A percentile compares a stretch with the other conserved stretches of the same genome.
These are phyloP conservation scores for Epichloe sp. DNA, from an alignment of 2,329 filamentous ascomycete species.

Conservation along the genomic window DNA sequence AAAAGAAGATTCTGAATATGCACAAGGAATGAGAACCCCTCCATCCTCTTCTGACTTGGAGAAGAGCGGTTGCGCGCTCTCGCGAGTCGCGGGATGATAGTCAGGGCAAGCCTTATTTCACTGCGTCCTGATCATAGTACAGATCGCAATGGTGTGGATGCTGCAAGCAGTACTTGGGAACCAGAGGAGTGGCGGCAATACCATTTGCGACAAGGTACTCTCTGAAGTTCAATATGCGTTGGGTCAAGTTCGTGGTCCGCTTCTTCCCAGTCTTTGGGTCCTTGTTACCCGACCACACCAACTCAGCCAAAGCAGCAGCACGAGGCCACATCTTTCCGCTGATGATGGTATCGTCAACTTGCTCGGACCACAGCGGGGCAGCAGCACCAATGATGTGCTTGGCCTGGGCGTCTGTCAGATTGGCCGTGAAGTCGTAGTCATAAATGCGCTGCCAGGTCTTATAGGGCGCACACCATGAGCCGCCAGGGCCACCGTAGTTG, in stretches of 20 bases:
- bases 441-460: constrained; percentile 49
- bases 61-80: no score
- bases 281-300: constrained; percentile 41
- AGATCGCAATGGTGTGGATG: constrained; percentile 45
- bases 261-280: constrained; percentile 32
- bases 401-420: constrained; percentile 31
- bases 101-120: constrained; percentile 6
- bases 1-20: no score
- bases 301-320: constrained; percentile 40
- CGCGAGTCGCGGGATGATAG: no score
- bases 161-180: constrained; percentile 44
- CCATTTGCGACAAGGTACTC: constrained; percentile 45
- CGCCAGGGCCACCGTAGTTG: constrained; percentile 40
- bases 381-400: constrained; percentile 37
- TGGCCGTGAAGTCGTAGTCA: constrained; percentile 40
- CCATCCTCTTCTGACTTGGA: no score
- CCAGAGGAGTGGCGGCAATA: constrained; percentile 33
- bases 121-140: constrained; percentile 34
- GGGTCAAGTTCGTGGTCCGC: constrained; percentile 23
- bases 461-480: constrained; percentile 45
- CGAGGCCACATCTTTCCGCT: constrained; percentile 41
- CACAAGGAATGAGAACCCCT: no score
- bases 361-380: constrained; percentile 39
- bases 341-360: constrained; percentile 38
- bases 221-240: constrained; percentile 44